Base-by-base conservation (phyloP, 75 land plant genomes). In the Cryptomeria japonica region DNA sequence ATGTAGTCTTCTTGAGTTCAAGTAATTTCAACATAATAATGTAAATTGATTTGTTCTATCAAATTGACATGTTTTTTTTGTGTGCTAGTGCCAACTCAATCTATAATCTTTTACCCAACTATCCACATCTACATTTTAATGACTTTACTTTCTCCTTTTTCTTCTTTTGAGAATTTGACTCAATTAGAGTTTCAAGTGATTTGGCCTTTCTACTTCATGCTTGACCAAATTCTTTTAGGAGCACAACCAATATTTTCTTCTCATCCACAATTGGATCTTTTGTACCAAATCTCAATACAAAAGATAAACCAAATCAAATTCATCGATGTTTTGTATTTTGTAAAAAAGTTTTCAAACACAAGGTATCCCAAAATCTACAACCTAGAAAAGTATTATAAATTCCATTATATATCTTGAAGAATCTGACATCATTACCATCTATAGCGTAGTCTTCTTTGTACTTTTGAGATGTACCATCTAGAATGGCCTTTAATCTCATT, bases 141-240 rank as follows among this genome's bases (percentile, higher is more conserved):
- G 88, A 91, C 88, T 87, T 92, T 15, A 88, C 44, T 34, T 28
- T 85, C 80, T 93, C 95, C 78, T 91, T 94, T 75, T 88, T 92
- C 46, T 49, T 90, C 90, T 86, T 90, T 49, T 64, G 88, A 8
- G 93, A 83, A 79, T 89, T 91, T 18, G 95, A 84, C 39, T 68
- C 92, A 49, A 93, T 86, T 22, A 94, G 93, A 86, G 87, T 93
- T 89, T 93, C 94, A 31, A 94, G 93, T 80, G 95, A 94, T 64
- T 93, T 95, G 51, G 91, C 92, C 72, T 92, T 94, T 86, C 89
- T 93, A 86, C 88, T 94, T 84, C 94, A 75, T 3, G 89, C 25
- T 87, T 94, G 90, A 55, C 95, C 96, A 41, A 93, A 92, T 91
- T 95, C 96, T 88, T 94, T 96, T 64, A 93, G 85, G 19, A 96